Conservation (phyloP, 176 grass and related monocot genomes). For the Coix lacrymajobi region DNA sequence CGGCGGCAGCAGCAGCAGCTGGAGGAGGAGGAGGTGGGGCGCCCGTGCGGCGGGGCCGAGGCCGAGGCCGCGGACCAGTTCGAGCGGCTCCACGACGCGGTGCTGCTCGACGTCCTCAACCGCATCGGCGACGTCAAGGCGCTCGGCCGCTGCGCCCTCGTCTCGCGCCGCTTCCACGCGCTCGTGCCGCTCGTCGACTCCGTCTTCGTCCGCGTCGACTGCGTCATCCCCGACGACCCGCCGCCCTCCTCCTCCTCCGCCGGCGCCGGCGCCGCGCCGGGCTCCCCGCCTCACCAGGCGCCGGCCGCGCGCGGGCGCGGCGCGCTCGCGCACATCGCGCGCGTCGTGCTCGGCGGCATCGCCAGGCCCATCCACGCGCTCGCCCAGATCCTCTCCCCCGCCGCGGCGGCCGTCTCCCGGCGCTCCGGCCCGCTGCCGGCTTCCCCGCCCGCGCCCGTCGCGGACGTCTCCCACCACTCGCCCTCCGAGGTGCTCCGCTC, state of each 20-base stretch:
- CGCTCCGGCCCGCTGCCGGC: neutral
- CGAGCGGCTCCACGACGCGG: conserved; percentile 73
- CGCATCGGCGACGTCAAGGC: conserved; percentile 87
- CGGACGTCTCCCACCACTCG: conserved; percentile 80
- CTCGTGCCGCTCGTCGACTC: conserved; percentile 81
- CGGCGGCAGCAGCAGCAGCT: neutral
- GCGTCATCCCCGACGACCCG: conserved; percentile 76
- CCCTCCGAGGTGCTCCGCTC: conserved; percentile 84
- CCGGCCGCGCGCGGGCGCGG: conserved; percentile 10
- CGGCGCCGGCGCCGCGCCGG: neutral
- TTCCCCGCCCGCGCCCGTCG: neutral
- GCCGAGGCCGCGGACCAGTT: conserved; percentile 54
- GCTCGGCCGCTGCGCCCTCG: conserved; percentile 67
- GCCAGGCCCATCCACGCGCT: conserved; percentile 72
- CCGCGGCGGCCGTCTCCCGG: conserved; percentile 24
- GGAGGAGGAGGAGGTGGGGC: neutral
- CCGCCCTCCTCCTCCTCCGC: neutral
- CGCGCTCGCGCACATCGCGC: conserved; percentile 54
- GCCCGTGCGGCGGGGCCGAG: neutral
- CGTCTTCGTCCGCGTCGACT: conserved; percentile 86
- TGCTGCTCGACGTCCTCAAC: conserved; percentile 76
- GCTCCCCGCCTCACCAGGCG: neutral
- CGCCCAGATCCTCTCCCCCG: conserved; percentile 68
- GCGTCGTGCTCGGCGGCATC: conserved; percentile 61
- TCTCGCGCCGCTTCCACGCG: conserved; percentile 72